phyloP scores from a whole-genome alignment of 352 stramenopile species.

The Phytophthora aleatoria region DNA sequence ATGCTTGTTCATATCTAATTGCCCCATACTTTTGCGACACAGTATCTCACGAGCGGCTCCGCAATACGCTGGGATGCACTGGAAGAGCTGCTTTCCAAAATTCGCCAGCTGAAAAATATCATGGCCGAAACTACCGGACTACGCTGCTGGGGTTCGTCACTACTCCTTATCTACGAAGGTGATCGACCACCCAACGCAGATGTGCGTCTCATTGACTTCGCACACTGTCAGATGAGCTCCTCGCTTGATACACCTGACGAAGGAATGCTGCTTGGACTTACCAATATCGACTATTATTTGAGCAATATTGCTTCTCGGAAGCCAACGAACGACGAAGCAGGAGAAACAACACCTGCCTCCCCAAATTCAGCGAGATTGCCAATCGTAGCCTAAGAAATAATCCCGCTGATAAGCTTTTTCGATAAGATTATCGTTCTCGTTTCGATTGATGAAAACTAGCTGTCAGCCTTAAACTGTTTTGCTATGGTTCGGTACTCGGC shows the following conservation, averaged over 20 bases:
- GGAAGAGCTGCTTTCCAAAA: slow-evolving; percentile 44
- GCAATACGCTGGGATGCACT: slow-evolving; percentile 55
- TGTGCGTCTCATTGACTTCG: slow-evolving; percentile 81
- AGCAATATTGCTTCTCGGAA: slow-evolving; percentile 37
- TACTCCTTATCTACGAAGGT: slow-evolving; percentile 81
- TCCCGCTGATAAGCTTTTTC: slow-evolving; percentile 3
- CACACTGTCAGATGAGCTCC: slow-evolving; percentile 73
- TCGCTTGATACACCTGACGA: slow-evolving; percentile 57
- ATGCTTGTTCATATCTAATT: slow-evolving; percentile 1
- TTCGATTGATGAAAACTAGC: slow-evolving; percentile 8
- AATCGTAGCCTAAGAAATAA: slow-evolving; percentile 17
- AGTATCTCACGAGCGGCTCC: slow-evolving; percentile 67
- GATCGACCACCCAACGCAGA: slow-evolving; percentile 43
- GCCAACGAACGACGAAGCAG: slow-evolving; percentile 9
- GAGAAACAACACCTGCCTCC: background rate
- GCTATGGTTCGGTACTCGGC: slow-evolving; percentile 68
- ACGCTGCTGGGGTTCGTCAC: slow-evolving; percentile 76
- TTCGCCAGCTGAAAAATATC: slow-evolving; percentile 48
- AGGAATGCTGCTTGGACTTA: slow-evolving; percentile 66
- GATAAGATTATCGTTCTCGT: slow-evolving; percentile 12
- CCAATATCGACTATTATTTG: slow-evolving; percentile 62
- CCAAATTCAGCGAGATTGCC: background rate
- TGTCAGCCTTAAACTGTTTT: slow-evolving; percentile 40
- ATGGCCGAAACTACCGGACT: slow-evolving; percentile 54
- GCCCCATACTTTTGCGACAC: background rate